Evolutionary conservation across 805 yeast species (phyloP).

Genomic region (Pichia paraexigua): DNA sequence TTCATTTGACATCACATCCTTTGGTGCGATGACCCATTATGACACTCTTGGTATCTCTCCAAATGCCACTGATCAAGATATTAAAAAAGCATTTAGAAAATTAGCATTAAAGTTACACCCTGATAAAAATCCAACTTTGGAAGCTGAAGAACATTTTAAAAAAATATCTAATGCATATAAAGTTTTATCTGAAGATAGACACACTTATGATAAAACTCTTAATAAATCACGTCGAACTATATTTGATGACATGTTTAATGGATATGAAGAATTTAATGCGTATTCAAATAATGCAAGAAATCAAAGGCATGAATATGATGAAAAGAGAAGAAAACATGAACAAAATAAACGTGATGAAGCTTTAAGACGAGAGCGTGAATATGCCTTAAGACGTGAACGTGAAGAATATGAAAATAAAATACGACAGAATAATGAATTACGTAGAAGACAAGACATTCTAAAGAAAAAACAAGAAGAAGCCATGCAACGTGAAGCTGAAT

Average conservation of each 20-base stretch:
- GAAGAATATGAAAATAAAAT: not conserved
- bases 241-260: not conserved
- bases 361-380: not conserved
- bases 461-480: not conserved
- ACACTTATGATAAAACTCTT: conserved; percentile 40
- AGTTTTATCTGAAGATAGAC: conserved; percentile 52
- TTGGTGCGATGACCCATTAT: conserved; percentile 39
- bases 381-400: not conserved
- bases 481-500: conserved; percentile 3
- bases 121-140: conserved; percentile 57
- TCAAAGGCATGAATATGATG: not conserved
- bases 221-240: not conserved
- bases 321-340: not conserved
- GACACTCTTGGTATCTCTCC: conserved; percentile 48
- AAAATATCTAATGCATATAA: conserved; percentile 86
- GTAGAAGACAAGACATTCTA: not conserved
- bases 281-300: not conserved
- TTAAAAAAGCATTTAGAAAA: conserved; percentile 73
- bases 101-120: conserved; percentile 72
- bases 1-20: not conserved
- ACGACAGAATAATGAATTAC: conserved; percentile 1
- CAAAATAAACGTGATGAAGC: not conserved
- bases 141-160: conserved; percentile 78
- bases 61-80: conserved; percentile 47
- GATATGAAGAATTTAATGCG: not conserved